Conservation (phyloP, 2,329 filamentous ascomycete genomes). For the Fusarium pseudocircinatum region DNA sequence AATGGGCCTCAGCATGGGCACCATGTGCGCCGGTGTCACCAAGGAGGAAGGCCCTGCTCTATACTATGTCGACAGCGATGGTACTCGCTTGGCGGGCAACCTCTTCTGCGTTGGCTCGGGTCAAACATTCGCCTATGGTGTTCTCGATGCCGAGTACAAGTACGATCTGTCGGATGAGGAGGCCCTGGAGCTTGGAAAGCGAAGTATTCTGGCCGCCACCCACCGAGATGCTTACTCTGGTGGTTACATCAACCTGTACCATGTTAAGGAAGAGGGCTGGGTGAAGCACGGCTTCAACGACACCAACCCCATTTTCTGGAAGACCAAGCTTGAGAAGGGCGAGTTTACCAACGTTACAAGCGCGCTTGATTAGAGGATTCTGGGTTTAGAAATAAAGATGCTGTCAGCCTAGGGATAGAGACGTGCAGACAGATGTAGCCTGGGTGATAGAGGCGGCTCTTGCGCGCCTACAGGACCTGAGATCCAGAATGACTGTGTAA, state of each 20-base stretch:
- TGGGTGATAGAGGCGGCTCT: constrained; percentile 30
- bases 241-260: constrained; percentile 98
- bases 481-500: constrained; percentile 38
- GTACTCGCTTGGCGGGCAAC: constrained; percentile 90
- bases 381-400: constrained; percentile 8
- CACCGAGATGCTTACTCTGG: constrained; percentile 99
- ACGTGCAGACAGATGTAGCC: constrained; percentile 5
- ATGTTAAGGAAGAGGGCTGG: constrained; percentile 99
- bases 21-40: constrained; percentile 98
- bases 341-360: constrained; percentile 97
- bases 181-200: constrained; percentile 87
- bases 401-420: background rate
- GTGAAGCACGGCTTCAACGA: constrained; percentile 98
- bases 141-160: constrained; percentile 92
- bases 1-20: constrained; percentile 98
- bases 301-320: constrained; percentile 99
- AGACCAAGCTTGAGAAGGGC: constrained; percentile 97
- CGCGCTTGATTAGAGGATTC: constrained; percentile 63
- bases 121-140: constrained; percentile 98
- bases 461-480: constrained; percentile 14
- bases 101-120: constrained; percentile 98
- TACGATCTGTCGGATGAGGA: constrained; percentile 90
- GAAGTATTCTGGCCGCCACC: constrained; percentile 94
- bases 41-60: constrained; percentile 95
- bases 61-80: constrained; percentile 97